A percentile compares a stretch with the other conserved stretches of the same genome.
phyloP scores from a whole-genome alignment of 1,139 yeast genomes.

The Pichia sp. region DNA sequence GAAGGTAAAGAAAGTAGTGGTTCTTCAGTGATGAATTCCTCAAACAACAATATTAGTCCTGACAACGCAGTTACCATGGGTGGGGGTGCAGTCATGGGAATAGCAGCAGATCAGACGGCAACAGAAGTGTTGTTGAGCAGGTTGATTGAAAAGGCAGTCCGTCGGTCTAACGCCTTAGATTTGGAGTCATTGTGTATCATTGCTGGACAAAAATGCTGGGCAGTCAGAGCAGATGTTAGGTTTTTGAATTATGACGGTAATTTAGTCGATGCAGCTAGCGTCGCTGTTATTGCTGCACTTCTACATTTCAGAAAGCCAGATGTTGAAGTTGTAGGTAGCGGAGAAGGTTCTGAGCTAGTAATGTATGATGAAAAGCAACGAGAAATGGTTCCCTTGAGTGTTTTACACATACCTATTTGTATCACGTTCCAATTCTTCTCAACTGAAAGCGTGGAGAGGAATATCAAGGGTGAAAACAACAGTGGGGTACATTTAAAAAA shows the following conservation, averaged over 20 bases:
- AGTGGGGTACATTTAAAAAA: background rate
- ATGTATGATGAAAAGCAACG: constrained; percentile 72
- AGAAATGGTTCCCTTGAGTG: constrained; percentile 80
- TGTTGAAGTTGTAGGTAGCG: constrained; percentile 65
- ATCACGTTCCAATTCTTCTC: constrained; percentile 85
- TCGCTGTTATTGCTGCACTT: constrained; percentile 84
- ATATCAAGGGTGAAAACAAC: constrained; percentile 59
- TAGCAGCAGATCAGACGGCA: constrained; percentile 44
- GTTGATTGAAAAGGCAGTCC: constrained; percentile 82
- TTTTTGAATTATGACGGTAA: constrained; percentile 90
- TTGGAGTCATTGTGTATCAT: constrained; percentile 84
- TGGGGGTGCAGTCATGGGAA: constrained; percentile 18
- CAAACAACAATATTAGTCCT: background rate
- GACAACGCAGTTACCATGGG: constrained; percentile 12
- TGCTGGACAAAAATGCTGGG: constrained; percentile 92
- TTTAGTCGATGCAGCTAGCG: constrained; percentile 81
- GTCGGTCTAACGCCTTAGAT: constrained; percentile 87
- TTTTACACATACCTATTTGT: constrained; percentile 86
- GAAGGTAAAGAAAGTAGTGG: background rate
- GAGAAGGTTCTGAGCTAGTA: constrained; percentile 38
- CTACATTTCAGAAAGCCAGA: constrained; percentile 84
- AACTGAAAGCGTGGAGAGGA: constrained; percentile 58
- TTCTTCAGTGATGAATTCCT: background rate
- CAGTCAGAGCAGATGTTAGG: constrained; percentile 82
- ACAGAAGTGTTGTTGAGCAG: constrained; percentile 78